Base-by-base conservation (phyloP, 345 rosid genomes). In the Isatis tinctoria region DNA sequence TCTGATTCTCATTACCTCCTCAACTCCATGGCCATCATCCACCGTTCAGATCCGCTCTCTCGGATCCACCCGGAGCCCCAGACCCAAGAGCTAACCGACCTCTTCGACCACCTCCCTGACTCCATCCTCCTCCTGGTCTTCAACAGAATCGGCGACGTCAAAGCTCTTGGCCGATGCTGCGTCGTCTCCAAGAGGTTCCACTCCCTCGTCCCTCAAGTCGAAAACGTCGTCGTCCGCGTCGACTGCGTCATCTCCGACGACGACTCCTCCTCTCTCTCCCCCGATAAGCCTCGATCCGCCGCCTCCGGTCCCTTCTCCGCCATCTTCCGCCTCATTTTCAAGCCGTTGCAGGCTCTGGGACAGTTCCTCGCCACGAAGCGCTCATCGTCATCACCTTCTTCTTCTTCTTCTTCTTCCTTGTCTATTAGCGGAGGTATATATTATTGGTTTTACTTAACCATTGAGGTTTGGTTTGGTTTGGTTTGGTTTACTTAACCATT, bases 191-290 rank as follows among this genome's bases (percentile, higher is more conserved):
- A 85, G 30, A 85, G 99, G 2, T 96, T 92, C 73, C 94, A 88
- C 69, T 84, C 79, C 1, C 83, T 96, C 2, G 85, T 89, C n/a
- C 90, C 96, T 0, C 90, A 86, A 44, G 99, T 95, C 24, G 93
- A 90, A 1, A 83, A 83, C 83, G 97, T 95, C 59, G 78, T 92
- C 67, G 97, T 95, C 8, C 93, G 96, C 12, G 97, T 95, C 18
- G 99, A 95, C 62, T 95, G 99, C 33, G 97, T 92, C 44, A 92
- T 92, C 73, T 92, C 99, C 60, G 97, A 94, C 59, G 96, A 90
- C 20, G 75, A 69, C 2, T 67, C 84, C 1, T 65, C 81, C 2
- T 70, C 72, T 2, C 14, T 37, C 0, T 43, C 84, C 27, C 73
- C 83, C 11, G 88, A 82, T 41, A 88, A 88, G 60, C 82, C 93